Percentiles rank a stretch among this genome's conserved stretches.
phyloP scores from a whole-genome alignment of 2,329 filamentous ascomycete species.

The Fusarium sp. region DNA sequence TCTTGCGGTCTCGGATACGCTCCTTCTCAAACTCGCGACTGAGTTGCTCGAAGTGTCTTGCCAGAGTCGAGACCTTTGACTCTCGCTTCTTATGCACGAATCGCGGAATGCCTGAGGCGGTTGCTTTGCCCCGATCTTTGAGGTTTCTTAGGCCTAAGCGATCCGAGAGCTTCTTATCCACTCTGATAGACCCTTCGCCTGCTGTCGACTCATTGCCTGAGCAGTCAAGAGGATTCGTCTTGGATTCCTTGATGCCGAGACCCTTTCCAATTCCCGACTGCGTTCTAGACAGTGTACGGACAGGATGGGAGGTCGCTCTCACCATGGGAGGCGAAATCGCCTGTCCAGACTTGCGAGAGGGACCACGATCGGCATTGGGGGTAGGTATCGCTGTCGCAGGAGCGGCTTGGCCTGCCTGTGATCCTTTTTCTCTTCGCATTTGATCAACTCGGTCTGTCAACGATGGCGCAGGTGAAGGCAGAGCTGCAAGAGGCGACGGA shows the following conservation, averaged over 20 bases:
- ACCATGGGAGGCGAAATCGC: conserved; percentile 67
- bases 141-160: conserved; percentile 76
- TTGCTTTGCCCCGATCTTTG: conserved; percentile 71
- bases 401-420: conserved; percentile 50
- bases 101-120: conserved; percentile 87
- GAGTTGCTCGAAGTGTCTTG: conserved; percentile 96
- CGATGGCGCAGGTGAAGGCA: conserved; percentile 33
- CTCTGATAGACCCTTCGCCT: conserved; percentile 61
- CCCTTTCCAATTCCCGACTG: conserved; percentile 63
- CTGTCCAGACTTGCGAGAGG: conserved; percentile 63
- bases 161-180: conserved; percentile 84
- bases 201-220: conserved; percentile 42
- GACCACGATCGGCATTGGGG: conserved; percentile 53
- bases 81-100: conserved; percentile 83
- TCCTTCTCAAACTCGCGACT: conserved; percentile 98
- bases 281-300: conserved; percentile 62
- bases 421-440: conserved; percentile 64
- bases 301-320: conserved; percentile 68
- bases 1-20: conserved; percentile 85
- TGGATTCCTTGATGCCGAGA: conserved; percentile 55
- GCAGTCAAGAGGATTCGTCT: conserved; percentile 47
- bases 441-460: conserved; percentile 66
- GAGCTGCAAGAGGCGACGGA: conserved; percentile 36
- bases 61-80: conserved; percentile 89
- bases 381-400: conserved; percentile 52